Evolutionary conservation across 371 early-diverging fungal species (phyloP), one percentile per base, ranked within the genome.

Genomic region (Racocetra persica): DNA sequence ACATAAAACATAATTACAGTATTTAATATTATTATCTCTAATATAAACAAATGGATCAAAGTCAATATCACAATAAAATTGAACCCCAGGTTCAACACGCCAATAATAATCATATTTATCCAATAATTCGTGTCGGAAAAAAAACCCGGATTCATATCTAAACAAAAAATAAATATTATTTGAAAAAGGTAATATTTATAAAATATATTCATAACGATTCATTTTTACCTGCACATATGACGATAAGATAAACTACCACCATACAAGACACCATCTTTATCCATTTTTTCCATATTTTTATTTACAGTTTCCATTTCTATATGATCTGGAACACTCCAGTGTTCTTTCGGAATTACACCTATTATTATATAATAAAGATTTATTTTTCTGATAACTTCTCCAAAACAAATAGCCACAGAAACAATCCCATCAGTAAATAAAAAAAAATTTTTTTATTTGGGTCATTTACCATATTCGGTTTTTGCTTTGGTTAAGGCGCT

Each of bases 31-130:
- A 80, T 92, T 91, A 28, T 91, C 85, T 67, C 88, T 86, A 94
- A 96, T 94, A 82, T 86, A 95, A 81, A 84, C 82, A 86, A 99
- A 98, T 7, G 96, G 95, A 84, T 99, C 99, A 84, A 93, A 92
- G 81, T 93, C 92, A 24, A 99, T 86, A 77, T 96, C 92, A 83
- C 99, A 99, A 79, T 89, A 90, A 80, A 94, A 97, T 52, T 92
- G 89, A 4, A 98, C 97, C 60, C 92, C 93, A 2, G 99, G 99
- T 82, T 99, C 99, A 14, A 99, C 89, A 13, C 99, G 88, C 99
- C 99, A 99, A 85, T 97, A 99, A 84, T 93, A 98, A 81, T 97
- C 94, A 79, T 93, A 94, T 65, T 92, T 85, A 57, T 86, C 86
- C 38, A 98, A 84, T 7, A 96, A 84, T 65, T 94, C 93, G 82